phyloP scores from a whole-genome alignment of 2,329 filamentous ascomycete genomes.

The Myriosclerotinia duriaeana region DNA sequence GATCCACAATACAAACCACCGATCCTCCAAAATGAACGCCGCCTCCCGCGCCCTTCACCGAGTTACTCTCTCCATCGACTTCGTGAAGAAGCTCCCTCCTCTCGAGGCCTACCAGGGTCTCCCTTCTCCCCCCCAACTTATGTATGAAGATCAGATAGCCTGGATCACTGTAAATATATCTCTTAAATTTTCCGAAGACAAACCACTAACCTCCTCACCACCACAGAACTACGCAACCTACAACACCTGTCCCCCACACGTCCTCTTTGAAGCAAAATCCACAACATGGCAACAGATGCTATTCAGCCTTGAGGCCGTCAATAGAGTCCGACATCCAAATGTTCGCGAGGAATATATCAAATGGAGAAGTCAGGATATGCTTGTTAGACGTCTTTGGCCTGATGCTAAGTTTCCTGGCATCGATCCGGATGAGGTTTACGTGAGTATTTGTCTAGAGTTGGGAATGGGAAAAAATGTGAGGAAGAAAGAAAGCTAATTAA shows the following conservation, averaged over 20 bases:
- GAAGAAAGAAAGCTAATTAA: not conserved
- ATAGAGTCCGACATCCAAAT: not conserved
- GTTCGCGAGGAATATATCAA: not conserved
- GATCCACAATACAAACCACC: not conserved
- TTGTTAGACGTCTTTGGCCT: conserved; percentile 15
- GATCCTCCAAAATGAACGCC: not conserved
- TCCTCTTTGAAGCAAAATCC: not conserved
- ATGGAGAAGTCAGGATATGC: conserved; percentile 15
- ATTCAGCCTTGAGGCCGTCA: not conserved
- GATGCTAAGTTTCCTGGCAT: not conserved
- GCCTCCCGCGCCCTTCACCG: not conserved
- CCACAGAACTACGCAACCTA: not conserved
- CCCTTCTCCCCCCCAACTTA: not conserved
- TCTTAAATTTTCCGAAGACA: too few species aligned
- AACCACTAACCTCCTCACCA: not conserved
- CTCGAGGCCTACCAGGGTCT: not conserved
- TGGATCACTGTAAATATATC: not conserved
- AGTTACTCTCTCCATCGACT: not conserved
- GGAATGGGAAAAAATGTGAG: too few species aligned
- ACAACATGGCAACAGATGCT: conserved; percentile 8
- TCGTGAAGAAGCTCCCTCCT: not conserved
- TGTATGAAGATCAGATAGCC: not conserved
- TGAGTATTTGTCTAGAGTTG: not conserved
- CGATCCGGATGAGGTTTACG: not conserved
- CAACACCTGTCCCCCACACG: not conserved